Base-by-base conservation (phyloP, 176 grass and related monocot species). In the Rhynchospora tenuis region DNA sequence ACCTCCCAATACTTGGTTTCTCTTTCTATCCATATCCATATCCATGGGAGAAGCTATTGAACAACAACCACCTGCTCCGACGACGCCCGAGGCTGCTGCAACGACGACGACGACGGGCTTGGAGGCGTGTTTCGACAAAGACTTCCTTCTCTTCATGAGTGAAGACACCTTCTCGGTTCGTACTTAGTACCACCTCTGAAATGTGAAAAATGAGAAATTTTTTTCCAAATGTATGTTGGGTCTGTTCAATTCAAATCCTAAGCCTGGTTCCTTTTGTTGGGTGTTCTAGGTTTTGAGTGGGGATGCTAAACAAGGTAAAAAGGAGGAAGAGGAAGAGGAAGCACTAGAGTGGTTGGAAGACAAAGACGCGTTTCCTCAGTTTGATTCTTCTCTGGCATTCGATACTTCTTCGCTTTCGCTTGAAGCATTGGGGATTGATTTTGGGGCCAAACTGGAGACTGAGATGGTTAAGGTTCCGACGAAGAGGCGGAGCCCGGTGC, bases 311-410 rank as follows among this genome's bases (percentile, higher is more conserved):
- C 38, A 59, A 56, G 81, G 67, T 86, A 48, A 29, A 38, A 74
- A 50, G 8, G 90, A 81, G 68, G 93, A 73, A 27, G 90, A 89
- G 5, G 91, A 90, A 4, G 88, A 92, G 54, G 92, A 94, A 80
- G 94, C 92, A 66, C 71, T 98, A 59, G 95, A 98, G 86, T 98
- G 92, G 92, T 84, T 98, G 14, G 83, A 82, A 12, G 94, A 98
- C 55, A 94, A 81, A 80, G 95, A 98, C 72, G 90, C 90, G 9
- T 98, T 98, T 69, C 95, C 95, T 54, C 80, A 87, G 48, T 84
- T 93, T 73, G 92, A 94, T 48, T 84, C 87, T 44, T 91, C 90
- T 59, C 55, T 84, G 78, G 9, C 84, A 64, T 69, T 81, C 17
- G 63, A 2, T 14, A 38, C 20, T 12, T 31, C 56, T 45, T 9